Conservation (phyloP, 2,329 filamentous ascomycete genomes). For the Cladosporium cucumerinum region DNA sequence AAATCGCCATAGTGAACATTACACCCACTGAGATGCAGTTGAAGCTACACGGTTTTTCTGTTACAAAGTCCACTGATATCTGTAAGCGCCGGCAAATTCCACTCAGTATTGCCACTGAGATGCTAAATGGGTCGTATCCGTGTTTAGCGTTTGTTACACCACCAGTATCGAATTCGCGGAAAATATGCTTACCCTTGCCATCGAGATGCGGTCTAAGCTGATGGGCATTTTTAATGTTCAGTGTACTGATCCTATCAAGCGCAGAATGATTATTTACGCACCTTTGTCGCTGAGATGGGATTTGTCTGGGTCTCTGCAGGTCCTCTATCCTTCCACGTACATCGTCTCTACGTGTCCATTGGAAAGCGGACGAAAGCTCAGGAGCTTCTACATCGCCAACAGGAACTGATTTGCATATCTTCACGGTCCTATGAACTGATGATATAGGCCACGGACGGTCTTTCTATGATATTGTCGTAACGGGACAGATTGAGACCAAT, state of each 20-base stretch:
- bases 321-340: too few relatives aligned
- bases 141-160: background rate
- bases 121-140: background rate
- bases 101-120: background rate
- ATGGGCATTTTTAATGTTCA: background rate
- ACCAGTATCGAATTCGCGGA: background rate
- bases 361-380: too few relatives aligned
- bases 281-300: background rate
- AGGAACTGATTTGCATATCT: too few relatives aligned
- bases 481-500: too few relatives aligned
- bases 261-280: background rate
- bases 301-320: too few relatives aligned
- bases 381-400: too few relatives aligned
- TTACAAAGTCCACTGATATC: background rate
- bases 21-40: background rate
- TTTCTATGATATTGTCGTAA: too few relatives aligned
- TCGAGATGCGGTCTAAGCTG: background rate
- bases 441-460: too few relatives aligned
- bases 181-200: background rate
- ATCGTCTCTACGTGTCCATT: too few relatives aligned
- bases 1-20: background rate
- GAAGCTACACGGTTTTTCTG: background rate
- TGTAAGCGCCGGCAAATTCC: too few relatives aligned
- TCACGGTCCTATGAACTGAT: too few relatives aligned
- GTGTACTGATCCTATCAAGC: background rate